Evolutionary conservation across 192 early-diverging fungal species (phyloP).

Genomic region (Podila epigama): DNA sequence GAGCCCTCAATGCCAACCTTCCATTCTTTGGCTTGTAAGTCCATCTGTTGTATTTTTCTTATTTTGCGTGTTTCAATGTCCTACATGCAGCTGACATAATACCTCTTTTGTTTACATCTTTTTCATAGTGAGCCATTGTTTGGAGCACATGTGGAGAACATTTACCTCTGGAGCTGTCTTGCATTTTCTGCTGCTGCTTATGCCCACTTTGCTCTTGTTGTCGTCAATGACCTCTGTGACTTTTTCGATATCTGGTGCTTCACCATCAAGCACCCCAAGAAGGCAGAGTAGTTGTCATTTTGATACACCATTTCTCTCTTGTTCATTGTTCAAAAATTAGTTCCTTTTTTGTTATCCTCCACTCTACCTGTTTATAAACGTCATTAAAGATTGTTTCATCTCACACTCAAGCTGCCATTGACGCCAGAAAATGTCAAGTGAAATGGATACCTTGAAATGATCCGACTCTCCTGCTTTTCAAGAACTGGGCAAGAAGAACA

Average conservation of each 20-base stretch:
- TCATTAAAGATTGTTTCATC: no score
- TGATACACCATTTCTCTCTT: neutral
- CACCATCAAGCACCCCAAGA: constrained; percentile 75
- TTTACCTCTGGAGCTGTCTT: constrained; percentile 63
- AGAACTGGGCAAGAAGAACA: no score
- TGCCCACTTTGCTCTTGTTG: constrained; percentile 71
- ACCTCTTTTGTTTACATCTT: constrained; percentile 13
- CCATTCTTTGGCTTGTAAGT: constrained; percentile 57
- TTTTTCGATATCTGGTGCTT: constrained; percentile 84
- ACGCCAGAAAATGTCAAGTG: no score
- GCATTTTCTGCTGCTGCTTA: constrained; percentile 67
- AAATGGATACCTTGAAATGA: no score
- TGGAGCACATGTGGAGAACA: constrained; percentile 58
- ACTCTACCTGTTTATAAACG: neutral
- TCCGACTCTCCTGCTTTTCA: no score
- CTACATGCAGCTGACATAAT: neutral
- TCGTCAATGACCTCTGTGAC: constrained; percentile 76
- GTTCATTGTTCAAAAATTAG: neutral
- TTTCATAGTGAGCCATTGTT: constrained; percentile 49
- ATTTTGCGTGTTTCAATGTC: neutral
- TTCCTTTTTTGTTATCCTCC: neutral
- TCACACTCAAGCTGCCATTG: no score
- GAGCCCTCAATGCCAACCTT: constrained; percentile 64
- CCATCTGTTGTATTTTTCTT: neutral
- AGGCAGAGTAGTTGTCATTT: constrained; percentile 33